Percentiles rank a stretch among this genome's conserved stretches.
These are phyloP conservation scores for Tribonema minus DNA, from an alignment of 108 stramenopile species.

Conservation along the genomic window DNA sequence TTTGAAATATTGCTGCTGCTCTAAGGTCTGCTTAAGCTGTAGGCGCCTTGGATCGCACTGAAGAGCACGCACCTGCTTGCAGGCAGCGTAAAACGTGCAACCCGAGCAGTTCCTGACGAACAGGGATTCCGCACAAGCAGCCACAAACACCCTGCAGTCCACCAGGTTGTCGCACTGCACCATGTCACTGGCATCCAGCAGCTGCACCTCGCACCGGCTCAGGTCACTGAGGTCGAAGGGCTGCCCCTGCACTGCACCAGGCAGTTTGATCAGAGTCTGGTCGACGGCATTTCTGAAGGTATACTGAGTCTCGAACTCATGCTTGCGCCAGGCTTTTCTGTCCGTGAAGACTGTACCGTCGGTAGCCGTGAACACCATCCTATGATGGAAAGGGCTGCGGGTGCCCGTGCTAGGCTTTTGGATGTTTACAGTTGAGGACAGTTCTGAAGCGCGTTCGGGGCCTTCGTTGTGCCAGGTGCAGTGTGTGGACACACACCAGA, in stretches of 20 bases:
- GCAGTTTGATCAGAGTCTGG: conserved; percentile 57
- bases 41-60: too few relatives aligned
- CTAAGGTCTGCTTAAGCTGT: too few relatives aligned
- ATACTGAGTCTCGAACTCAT: conserved; percentile 70
- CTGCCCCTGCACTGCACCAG: conserved; percentile 65
- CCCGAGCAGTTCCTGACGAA: conserved; percentile 68
- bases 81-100: conserved; percentile 67
- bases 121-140: conserved; percentile 65
- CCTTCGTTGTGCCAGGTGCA: too few relatives aligned
- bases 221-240: conserved; percentile 66
- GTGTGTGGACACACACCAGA: too few relatives aligned
- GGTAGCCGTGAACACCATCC: conserved; percentile 66
- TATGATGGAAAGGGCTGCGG: too few relatives aligned
- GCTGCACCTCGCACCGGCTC: conserved; percentile 48
- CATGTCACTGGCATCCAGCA: conserved; percentile 66
- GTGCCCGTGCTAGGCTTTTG: too few relatives aligned
- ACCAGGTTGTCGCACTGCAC: conserved; percentile 65
- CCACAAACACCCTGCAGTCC: conserved; percentile 66
- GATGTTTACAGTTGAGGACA: too few relatives aligned
- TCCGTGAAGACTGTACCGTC: conserved; percentile 67
- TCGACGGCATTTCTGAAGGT: conserved; percentile 53
- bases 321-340: conserved; percentile 58
- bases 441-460: too few relatives aligned
- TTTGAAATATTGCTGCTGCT: too few relatives aligned
- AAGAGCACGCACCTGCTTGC: too few relatives aligned